Base-by-base conservation (phyloP, 192 early-diverging fungal species). In the Backusella sp. region DNA sequence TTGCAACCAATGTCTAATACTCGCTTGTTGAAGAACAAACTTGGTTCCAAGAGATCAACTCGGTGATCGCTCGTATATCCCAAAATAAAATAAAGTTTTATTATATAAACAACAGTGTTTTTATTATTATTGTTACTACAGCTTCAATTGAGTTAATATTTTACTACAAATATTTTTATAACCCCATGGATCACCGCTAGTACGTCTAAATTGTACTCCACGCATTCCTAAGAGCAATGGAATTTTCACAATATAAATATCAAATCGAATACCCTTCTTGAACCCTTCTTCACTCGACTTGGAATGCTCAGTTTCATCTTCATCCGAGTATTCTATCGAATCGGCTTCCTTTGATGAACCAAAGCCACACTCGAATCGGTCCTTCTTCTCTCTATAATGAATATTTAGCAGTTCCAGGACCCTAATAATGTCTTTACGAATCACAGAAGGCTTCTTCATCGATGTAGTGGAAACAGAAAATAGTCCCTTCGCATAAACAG, bases 91-190 rank as follows among this genome's bases (percentile, higher is more conserved):
- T 32, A 32, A 32, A 32, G 32, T 3, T 32, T 32, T 32, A 32
- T 32, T 32, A 32, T 32, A 32, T 32, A 39, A 39, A 39, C 32
- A 39, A 1, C 7, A 39, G 37, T 39, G 37, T 11, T 39, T 39
- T 39, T 8, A 39, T 39, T 39, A 12, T 39, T 39, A 39, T 39
- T 14, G 42, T 11, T 53, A n/a, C 23, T 53, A 53, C n/a, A 95
- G 79, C 81, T 85, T 89, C 28, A 94, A 82, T 56, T 84, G 80
- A 68, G 79, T 84, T 72, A 96, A 82, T 52, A 96, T 86, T 66
- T 90, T 88, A 44, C 91, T 91, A 77, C 94, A 95, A 34, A 94
- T 79, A 39, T 93, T 87, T 85, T 96, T 96, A 86, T 96, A 96
- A 53, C 91, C 88, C 80, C 88, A 87, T 53, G 88, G 84, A 7